Conservation (phyloP, 1,139 yeast species). For the Candida albicans region DNA sequence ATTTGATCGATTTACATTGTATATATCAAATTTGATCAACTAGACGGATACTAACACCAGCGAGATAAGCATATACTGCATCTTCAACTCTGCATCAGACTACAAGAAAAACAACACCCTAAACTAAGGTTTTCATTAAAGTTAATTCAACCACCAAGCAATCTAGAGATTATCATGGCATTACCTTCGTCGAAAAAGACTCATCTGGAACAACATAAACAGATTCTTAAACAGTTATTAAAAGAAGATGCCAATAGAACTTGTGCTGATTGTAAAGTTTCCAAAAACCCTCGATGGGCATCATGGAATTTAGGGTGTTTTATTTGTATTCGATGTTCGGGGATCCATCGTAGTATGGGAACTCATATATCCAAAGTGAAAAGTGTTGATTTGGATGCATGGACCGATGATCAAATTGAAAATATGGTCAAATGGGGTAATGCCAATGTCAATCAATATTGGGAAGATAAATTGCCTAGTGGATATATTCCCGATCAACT, state of each 20-base stretch:
- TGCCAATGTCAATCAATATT: conserved; percentile 66
- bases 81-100: no score
- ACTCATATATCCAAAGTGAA: conserved; percentile 87
- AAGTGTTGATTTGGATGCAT: conserved; percentile 90
- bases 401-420: conserved; percentile 92
- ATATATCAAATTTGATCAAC: no score
- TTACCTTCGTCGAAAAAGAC: conserved; percentile 47
- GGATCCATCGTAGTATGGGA: conserved; percentile 93
- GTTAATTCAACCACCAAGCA: conserved; percentile 13
- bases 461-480: conserved; percentile 80
- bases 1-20: no score
- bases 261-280: conserved; percentile 90
- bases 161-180: conserved; percentile 5
- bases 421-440: conserved; percentile 89
- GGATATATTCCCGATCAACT: conserved; percentile 78
- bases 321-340: conserved; percentile 88
- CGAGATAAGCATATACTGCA: no score
- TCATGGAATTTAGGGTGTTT: conserved; percentile 94
- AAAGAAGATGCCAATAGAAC: conserved; percentile 72
- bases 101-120: neutral
- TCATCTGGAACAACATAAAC: conserved; percentile 58
- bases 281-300: conserved; percentile 96
- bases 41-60: no score
- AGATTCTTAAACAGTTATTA: conserved; percentile 68
- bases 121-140: neutral